A percentile compares a stretch with the other conserved stretches of the same genome.
Evolutionary conservation across 2,329 filamentous ascomycete species (phyloP).

Genomic region (Colletotrichum graminicola): DNA sequence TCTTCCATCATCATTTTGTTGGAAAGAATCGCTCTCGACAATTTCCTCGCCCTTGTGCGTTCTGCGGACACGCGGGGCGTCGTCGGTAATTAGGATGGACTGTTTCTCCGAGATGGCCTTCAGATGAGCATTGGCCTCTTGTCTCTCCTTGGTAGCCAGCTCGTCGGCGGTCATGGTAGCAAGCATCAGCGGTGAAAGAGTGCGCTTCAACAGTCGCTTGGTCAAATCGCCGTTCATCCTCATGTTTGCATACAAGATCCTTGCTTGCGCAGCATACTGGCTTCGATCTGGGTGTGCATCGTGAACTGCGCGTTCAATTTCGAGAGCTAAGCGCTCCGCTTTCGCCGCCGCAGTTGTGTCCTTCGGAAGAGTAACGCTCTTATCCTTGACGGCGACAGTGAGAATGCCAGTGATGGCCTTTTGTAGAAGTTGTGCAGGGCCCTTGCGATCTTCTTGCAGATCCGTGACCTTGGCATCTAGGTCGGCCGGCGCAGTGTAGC

Average conservation of each 20-base stretch:
- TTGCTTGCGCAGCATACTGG: slow-evolving; percentile 73
- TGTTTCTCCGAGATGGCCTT: slow-evolving; percentile 84
- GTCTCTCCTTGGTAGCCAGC: slow-evolving; percentile 91
- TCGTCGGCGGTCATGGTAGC: slow-evolving; percentile 92
- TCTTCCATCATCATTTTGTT: slow-evolving; percentile 51
- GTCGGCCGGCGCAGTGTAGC: slow-evolving; percentile 65
- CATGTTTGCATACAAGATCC: slow-evolving; percentile 85
- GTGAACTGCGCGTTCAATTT: slow-evolving; percentile 81
- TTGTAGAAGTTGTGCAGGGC: slow-evolving; percentile 76
- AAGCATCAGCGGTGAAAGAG: slow-evolving; percentile 79
- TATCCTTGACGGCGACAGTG: slow-evolving; percentile 74
- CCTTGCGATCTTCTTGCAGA: slow-evolving; percentile 74
- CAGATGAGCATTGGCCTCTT: slow-evolving; percentile 81
- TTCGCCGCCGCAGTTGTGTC: slow-evolving; percentile 73
- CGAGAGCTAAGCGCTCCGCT: slow-evolving; percentile 78
- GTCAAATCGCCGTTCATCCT: slow-evolving; percentile 88
- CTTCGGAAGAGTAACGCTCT: slow-evolving; percentile 71
- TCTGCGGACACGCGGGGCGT: slow-evolving; percentile 82
- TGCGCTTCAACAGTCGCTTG: slow-evolving; percentile 78
- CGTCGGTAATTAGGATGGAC: slow-evolving; percentile 83
- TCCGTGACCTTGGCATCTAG: slow-evolving; percentile 64
- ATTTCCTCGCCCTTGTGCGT: slow-evolving; percentile 97
- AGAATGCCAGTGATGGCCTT: slow-evolving; percentile 78
- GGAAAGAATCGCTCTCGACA: slow-evolving; percentile 78
- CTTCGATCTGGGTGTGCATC: slow-evolving; percentile 66